Percentiles rank a stretch among this genome's conserved stretches.
Conservation (phyloP, 2,329 filamentous ascomycete species). For the Botrytis hyacinthi region DNA sequence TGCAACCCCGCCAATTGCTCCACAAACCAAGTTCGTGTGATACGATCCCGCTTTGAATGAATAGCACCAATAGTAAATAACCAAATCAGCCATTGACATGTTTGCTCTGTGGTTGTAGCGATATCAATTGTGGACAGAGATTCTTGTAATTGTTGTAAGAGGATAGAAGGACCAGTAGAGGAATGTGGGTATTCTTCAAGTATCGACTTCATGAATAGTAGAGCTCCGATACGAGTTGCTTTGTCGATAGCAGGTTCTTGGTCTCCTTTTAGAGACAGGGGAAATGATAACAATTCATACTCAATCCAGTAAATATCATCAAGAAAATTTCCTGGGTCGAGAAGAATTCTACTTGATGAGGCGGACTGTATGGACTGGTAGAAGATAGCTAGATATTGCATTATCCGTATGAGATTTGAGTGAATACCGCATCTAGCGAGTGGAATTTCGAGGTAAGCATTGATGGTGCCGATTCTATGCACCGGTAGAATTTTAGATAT, state of each 20-base stretch:
- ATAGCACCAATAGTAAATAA: conserved; percentile 14
- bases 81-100: conserved; percentile 12
- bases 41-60: background rate
- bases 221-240: conserved; percentile 25
- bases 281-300: conserved; percentile 26
- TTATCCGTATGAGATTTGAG: conserved; percentile 19
- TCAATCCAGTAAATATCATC: conserved; percentile 30
- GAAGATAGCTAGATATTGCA: conserved; percentile 27
- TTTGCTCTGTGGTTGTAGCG: background rate
- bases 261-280: conserved; percentile 1
- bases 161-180: conserved; percentile 21
- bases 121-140: conserved; percentile 16
- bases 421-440: conserved; percentile 15
- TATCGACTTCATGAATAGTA: conserved; percentile 30
- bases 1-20: conserved; percentile 15
- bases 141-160: conserved; percentile 26
- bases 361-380: conserved; percentile 23
- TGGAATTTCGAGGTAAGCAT: background rate
- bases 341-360: background rate
- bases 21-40: conserved; percentile 15
- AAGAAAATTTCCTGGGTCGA: conserved; percentile 26
- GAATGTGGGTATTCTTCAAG: conserved; percentile 30
- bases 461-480: background rate
- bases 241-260: conserved; percentile 20
- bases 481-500: conserved; percentile 25